Evolutionary conservation across 805 yeast genomes (phyloP).

Genomic region (Kazachstania psychrophila): DNA sequence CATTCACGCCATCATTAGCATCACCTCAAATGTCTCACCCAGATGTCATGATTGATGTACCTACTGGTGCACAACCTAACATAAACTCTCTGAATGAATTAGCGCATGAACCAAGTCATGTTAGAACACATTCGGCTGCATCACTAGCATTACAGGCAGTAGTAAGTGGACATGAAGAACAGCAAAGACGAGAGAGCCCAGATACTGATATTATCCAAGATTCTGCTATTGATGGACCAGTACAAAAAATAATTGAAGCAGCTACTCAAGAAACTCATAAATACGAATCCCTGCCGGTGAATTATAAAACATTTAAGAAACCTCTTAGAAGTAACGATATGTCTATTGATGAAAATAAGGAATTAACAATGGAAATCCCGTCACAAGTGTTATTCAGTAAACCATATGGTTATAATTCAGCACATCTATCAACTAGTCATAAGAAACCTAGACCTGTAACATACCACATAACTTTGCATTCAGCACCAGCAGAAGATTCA

Average conservation of each 20-base stretch:
- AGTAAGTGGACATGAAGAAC: slow-evolving; percentile 36
- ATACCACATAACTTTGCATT: slow-evolving; percentile 36
- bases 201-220: too few species aligned
- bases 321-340: neutral
- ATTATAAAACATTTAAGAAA: neutral
- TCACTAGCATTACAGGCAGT: slow-evolving; percentile 62
- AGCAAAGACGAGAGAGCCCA: too few species aligned
- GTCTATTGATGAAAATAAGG: neutral
- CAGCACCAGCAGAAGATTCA: slow-evolving; percentile 1
- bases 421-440: slow-evolving; percentile 19
- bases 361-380: neutral
- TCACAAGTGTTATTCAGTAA: neutral
- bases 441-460: slow-evolving; percentile 76
- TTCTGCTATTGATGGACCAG: too few species aligned
- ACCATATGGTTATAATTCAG: neutral
- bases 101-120: too few species aligned
- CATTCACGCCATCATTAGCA: neutral
- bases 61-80: too few species aligned
- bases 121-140: slow-evolving; percentile 42
- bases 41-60: neutral
- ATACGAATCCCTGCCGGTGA: neutral
- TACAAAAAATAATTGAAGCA: too few species aligned
- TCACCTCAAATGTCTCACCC: neutral
- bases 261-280: neutral
- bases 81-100: too few species aligned